phyloP scores from a whole-genome alignment of 345 rosid species.

The Lepidium aucheri region DNA sequence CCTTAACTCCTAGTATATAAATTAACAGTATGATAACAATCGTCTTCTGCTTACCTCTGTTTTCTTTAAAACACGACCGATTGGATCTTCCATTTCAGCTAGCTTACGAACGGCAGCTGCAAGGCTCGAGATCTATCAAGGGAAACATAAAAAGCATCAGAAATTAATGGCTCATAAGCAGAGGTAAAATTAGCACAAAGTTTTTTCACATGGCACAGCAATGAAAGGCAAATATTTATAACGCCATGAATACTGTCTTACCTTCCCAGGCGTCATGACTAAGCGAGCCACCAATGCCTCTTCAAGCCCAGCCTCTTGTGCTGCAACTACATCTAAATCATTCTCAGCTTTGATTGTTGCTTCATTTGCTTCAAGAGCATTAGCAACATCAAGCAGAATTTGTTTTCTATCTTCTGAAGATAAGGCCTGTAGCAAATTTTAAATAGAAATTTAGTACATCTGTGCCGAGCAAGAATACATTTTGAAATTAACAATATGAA shows the following conservation, averaged over 20 bases:
- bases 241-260: conserved; percentile 4
- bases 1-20: not conserved
- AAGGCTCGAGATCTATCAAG: conserved; percentile 64
- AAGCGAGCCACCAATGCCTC: conserved; percentile 71
- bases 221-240: not conserved
- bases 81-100: conserved; percentile 95
- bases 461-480: not conserved
- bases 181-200: not conserved
- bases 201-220: not conserved
- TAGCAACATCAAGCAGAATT: conserved; percentile 63
- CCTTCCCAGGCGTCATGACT: conserved; percentile 82
- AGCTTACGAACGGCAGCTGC: conserved; percentile 70
- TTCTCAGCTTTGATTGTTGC: conserved; percentile 56
- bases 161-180: not conserved
- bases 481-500: not conserved
- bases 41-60: conserved; percentile 55
- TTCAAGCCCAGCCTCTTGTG: conserved; percentile 63
- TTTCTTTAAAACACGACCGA: conserved; percentile 73
- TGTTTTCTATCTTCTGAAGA: conserved; percentile 72
- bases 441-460: not conserved
- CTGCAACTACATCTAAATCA: conserved; percentile 71
- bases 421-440: conserved; percentile 49
- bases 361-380: conserved; percentile 80
- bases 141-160: conserved; percentile 1
- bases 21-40: not conserved